A percentile compares a stretch with the other conserved stretches of the same genome.
Evolutionary conservation across 371 early-diverging fungal genomes (phyloP).

Genomic region (Mucor racemosus): DNA sequence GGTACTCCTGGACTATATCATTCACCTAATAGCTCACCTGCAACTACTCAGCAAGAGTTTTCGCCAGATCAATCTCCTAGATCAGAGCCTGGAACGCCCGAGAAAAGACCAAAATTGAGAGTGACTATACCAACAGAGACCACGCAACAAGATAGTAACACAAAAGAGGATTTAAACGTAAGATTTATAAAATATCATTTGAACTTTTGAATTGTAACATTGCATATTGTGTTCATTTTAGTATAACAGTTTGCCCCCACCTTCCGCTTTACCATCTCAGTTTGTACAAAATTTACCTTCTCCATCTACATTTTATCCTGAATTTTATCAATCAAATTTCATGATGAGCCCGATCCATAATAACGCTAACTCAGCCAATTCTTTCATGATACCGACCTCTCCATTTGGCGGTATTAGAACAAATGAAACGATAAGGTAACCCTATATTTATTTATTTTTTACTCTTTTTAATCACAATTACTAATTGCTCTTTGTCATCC

Average conservation of each 20-base stretch:
- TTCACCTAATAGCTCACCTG: constrained; percentile 20
- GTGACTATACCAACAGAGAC: constrained; percentile 47
- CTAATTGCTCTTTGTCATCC: background rate
- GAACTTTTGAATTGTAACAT: background rate
- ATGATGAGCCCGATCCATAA: constrained; percentile 33
- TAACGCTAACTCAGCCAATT: constrained; percentile 16
- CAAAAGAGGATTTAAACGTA: constrained; percentile 7
- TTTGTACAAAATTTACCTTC: constrained; percentile 80
- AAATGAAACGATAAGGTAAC: constrained; percentile 11
- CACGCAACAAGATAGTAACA: constrained; percentile 11
- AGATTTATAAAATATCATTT: background rate
- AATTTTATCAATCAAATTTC: constrained; percentile 68
- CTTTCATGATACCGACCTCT: constrained; percentile 23
- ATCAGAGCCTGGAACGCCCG: constrained; percentile 32
- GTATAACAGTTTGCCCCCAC: constrained; percentile 20
- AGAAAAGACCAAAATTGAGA: constrained; percentile 51
- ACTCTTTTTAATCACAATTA: background rate
- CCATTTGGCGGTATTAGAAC: constrained; percentile 15
- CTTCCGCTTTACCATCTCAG: constrained; percentile 61
- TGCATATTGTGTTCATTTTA: background rate
- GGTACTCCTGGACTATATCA: constrained; percentile 23
- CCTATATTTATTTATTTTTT: background rate
- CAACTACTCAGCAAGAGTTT: constrained; percentile 17
- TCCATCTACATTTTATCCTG: constrained; percentile 76
- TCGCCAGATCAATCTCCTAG: constrained; percentile 31